Evolutionary conservation across 2,329 filamentous ascomycete species (phyloP).

Genomic region (Drechslerella coelobrocha): DNA sequence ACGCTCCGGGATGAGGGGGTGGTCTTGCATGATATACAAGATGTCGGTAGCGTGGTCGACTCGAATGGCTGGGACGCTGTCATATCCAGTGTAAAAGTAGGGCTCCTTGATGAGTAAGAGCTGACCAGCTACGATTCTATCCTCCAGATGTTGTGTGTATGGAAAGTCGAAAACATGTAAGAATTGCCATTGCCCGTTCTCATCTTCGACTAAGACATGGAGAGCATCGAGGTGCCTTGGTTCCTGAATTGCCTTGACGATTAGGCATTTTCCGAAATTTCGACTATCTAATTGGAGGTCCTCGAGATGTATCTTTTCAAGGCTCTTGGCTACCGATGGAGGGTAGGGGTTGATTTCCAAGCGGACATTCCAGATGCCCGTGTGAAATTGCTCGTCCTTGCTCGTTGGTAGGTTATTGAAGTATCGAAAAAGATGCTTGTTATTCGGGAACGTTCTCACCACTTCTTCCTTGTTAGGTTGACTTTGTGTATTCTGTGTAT

Average conservation of each 20-base stretch:
- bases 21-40: slow-evolving; percentile 26
- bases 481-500: not conserved
- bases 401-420: slow-evolving; percentile 11
- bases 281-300: slow-evolving; percentile 12
- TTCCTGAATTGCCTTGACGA: slow-evolving; percentile 26
- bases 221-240: slow-evolving; percentile 36
- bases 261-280: slow-evolving; percentile 6
- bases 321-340: slow-evolving; percentile 10
- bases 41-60: slow-evolving; percentile 39
- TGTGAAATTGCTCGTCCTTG: slow-evolving; percentile 3
- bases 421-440: slow-evolving; percentile 24
- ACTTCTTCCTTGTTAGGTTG: not conserved
- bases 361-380: slow-evolving; percentile 19
- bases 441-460: slow-evolving; percentile 14
- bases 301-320: not conserved
- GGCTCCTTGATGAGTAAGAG: slow-evolving; percentile 45
- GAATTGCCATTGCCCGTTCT: slow-evolving; percentile 23
- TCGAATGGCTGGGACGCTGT: slow-evolving; percentile 24
- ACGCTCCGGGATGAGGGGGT: slow-evolving; percentile 23
- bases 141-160: slow-evolving; percentile 20
- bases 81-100: slow-evolving; percentile 22
- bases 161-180: slow-evolving; percentile 39
- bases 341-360: slow-evolving; percentile 15
- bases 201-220: slow-evolving; percentile 39
- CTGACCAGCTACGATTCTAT: slow-evolving; percentile 26